Evolutionary conservation across 2,329 filamentous ascomycete species (phyloP).

Genomic region (Scedosporium aurantiacum): DNA sequence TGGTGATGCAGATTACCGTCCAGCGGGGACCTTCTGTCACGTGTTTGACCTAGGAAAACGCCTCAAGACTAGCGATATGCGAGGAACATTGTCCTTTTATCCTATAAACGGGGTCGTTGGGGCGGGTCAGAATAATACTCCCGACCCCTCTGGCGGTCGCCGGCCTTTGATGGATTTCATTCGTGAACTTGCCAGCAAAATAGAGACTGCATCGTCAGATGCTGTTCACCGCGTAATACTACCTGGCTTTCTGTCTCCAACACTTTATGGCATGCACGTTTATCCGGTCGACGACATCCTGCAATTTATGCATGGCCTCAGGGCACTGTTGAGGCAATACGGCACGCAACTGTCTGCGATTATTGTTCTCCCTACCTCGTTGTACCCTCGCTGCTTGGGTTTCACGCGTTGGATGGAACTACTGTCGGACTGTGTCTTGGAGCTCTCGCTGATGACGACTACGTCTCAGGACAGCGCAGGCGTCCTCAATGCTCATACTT

Average conservation of each 20-base stretch:
- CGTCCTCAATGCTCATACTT: slow-evolving; percentile 67
- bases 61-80: slow-evolving; percentile 37
- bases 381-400: slow-evolving; percentile 66
- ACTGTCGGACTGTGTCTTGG: slow-evolving; percentile 73
- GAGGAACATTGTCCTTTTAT: slow-evolving; percentile 36
- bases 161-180: slow-evolving; percentile 51
- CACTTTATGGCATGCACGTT: slow-evolving; percentile 60
- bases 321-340: slow-evolving; percentile 61
- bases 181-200: slow-evolving; percentile 40
- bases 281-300: slow-evolving; percentile 64
- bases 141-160: slow-evolving; percentile 9
- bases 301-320: slow-evolving; percentile 69
- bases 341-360: slow-evolving; percentile 57
- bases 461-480: slow-evolving; percentile 61
- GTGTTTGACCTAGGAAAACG: slow-evolving; percentile 61
- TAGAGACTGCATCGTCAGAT: slow-evolving; percentile 45
- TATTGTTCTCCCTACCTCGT: slow-evolving; percentile 65
- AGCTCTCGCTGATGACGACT: slow-evolving; percentile 59
- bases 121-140: neutral
- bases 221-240: slow-evolving; percentile 71
- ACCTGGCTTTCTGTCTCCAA: slow-evolving; percentile 79
- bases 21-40: slow-evolving; percentile 47
- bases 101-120: neutral
- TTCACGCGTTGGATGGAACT: slow-evolving; percentile 79
- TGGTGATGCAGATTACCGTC: slow-evolving; percentile 13